Evolutionary conservation across 345 rosid genomes (phyloP), one percentile per base, ranked within the genome.

Genomic region (Rhodamnia rubescens): DNA sequence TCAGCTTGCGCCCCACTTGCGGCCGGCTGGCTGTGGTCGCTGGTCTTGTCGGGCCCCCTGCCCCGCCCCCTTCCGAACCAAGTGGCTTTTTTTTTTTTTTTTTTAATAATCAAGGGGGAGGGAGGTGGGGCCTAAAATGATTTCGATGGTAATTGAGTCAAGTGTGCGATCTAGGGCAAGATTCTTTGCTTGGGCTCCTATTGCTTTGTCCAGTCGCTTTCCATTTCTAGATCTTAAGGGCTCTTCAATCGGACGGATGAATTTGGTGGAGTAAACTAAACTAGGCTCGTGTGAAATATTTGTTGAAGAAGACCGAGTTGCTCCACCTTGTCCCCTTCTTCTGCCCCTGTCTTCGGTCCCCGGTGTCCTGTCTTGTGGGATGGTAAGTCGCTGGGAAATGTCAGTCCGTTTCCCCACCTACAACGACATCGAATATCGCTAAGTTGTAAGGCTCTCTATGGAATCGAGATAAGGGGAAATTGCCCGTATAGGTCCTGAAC

Each of bases 391-490:
- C 21, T 7, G 55, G 8, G 1, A 6, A 53, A 18, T 18, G 55
- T 21, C 8, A 36, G 8, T 52, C 54, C 20, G 20, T 15, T 52
- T 15, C 53, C 11, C 47, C 8, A 2, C 8, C 51, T 49, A 49
- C 51, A 49, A 49, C 11, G 51, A 9, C 51, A 49, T 0, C 0
- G 8, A 58, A 58, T 5, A 29, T 29, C 16, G 27, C 2, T 0
- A 0, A 58, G 69, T 58, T 0, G 1, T 1, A 0, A 0, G 69
- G 36, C 32, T n/a, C n/a, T 58, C 6, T 58, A n/a, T 58, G 18
- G 69, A 58, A n/a, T 58, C 8, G 36, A 58, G 14, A 12, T 15
- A n/a, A 0, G 18, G 2, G 11, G 51, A 49, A 49, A 10, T 49
- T 10, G 51, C 2, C 52, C 14, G 14, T 11, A 11, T 10, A 11